These are phyloP conservation scores for Fonsecaea pugnacius DNA, from an alignment of 2,329 filamentous ascomycete genomes.

Conservation along the genomic window DNA sequence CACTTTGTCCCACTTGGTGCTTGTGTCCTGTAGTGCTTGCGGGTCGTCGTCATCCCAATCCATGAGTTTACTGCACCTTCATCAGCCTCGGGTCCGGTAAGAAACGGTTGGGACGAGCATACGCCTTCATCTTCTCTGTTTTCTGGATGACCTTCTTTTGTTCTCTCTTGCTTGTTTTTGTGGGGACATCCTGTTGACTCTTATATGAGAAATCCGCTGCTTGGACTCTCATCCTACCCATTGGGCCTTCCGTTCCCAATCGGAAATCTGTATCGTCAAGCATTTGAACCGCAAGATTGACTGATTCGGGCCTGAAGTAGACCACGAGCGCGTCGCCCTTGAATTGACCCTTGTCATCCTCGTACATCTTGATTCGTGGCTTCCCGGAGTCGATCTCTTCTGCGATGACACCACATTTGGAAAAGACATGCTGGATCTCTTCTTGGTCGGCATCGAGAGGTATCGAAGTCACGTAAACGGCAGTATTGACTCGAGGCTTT, in stretches of 20 bases:
- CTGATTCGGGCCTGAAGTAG: slow-evolving; percentile 94
- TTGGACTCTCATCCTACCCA: slow-evolving; percentile 76
- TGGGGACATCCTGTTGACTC: slow-evolving; percentile 71
- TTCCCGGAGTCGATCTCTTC: slow-evolving; percentile 89
- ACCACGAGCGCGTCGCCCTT: slow-evolving; percentile 93
- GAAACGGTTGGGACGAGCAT: slow-evolving; percentile 46
- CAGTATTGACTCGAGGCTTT: slow-evolving; percentile 72
- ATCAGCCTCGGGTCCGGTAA: neutral
- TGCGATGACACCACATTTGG: slow-evolving; percentile 86
- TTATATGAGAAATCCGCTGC: slow-evolving; percentile 91
- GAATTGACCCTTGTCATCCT: slow-evolving; percentile 77
- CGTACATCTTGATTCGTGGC: slow-evolving; percentile 92
- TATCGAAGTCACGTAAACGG: slow-evolving; percentile 87
- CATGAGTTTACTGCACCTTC: slow-evolving; percentile 73
- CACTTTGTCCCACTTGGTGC: slow-evolving; percentile 71
- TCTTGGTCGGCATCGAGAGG: slow-evolving; percentile 76
- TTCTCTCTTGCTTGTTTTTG: slow-evolving; percentile 62
- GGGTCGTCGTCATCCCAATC: slow-evolving; percentile 95
- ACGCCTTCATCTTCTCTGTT: slow-evolving; percentile 77
- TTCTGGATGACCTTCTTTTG: slow-evolving; percentile 90
- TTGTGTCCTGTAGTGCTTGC: slow-evolving; percentile 60
- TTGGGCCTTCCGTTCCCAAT: slow-evolving; percentile 57
- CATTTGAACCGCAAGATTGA: slow-evolving; percentile 65
- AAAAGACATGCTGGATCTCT: slow-evolving; percentile 84
- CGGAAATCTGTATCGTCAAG: slow-evolving; percentile 70